phyloP scores from a whole-genome alignment of 2,329 filamentous ascomycete species.

The Emmonsiellopsis sp. region DNA sequence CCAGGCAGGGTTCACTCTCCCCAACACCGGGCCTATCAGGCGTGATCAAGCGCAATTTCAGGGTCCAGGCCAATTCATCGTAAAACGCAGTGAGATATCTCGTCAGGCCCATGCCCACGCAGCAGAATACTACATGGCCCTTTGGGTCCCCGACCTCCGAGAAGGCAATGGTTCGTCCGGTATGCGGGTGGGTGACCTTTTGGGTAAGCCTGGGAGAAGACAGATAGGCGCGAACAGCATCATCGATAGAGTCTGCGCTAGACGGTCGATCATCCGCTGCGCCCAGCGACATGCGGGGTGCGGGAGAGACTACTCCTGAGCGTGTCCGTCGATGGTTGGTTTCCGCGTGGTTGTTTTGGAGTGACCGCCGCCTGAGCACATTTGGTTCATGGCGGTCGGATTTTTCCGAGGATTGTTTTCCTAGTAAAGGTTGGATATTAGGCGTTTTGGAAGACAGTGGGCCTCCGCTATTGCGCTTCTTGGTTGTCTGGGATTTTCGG shows the following conservation, averaged over 20 bases:
- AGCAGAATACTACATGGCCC: conserved; percentile 89
- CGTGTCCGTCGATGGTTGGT: conserved; percentile 32
- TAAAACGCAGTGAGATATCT: conserved; percentile 96
- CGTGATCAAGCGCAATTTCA: conserved; percentile 85
- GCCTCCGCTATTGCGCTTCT: conserved; percentile 16
- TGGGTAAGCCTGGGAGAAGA: conserved; percentile 77
- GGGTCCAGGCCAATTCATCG: conserved; percentile 80
- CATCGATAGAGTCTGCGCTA: conserved; percentile 79
- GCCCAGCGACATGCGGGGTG: conserved; percentile 1
- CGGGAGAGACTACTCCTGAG: conserved; percentile 12
- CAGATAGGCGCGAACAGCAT: conserved; percentile 78
- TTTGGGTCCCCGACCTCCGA: conserved; percentile 92
- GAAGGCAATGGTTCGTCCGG: conserved; percentile 82
- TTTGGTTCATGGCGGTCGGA: conserved; percentile 20
- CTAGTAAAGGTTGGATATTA: conserved; percentile 17
- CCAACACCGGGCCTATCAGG: conserved; percentile 90
- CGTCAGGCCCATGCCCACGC: conserved; percentile 94
- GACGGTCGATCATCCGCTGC: conserved; percentile 44
- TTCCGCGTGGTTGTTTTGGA: conserved; percentile 15
- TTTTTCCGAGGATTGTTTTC: conserved; percentile 15
- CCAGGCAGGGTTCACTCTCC: conserved; percentile 75
- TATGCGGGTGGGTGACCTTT: conserved; percentile 76
- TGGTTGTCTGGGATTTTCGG: conserved; percentile 36
- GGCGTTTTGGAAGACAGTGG: conserved; percentile 21
- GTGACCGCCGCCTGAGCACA: conserved; percentile 22